phyloP scores from a whole-genome alignment of 805 yeast genomes.

The Scheffersomyces ergatensis region DNA sequence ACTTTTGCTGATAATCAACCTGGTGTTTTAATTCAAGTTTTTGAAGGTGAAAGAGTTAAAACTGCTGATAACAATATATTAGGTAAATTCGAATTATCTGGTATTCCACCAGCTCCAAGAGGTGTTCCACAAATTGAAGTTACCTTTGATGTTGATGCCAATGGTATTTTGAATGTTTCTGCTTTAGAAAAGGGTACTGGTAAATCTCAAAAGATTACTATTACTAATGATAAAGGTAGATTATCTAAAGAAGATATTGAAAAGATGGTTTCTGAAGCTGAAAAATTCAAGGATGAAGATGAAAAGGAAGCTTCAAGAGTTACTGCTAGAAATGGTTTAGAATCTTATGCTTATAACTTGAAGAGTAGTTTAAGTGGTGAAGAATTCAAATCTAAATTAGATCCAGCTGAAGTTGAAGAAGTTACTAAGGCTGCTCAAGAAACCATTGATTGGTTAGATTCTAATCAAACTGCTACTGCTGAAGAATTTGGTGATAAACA shows the following conservation, averaged over 20 bases:
- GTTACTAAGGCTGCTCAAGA: conserved; percentile 80
- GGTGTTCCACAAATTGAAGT: conserved; percentile 99
- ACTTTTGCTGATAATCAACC: conserved; percentile 98
- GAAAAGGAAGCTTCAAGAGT: conserved; percentile 92
- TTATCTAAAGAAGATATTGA: conserved; percentile 96
- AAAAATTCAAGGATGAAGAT: conserved; percentile 95
- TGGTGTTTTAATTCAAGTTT: conserved; percentile 96
- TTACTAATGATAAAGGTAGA: conserved; percentile 98
- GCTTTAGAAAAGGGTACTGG: conserved; percentile 99
- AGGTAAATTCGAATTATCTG: conserved; percentile 95
- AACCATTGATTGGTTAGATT: conserved; percentile 88
- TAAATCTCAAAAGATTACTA: conserved; percentile 94
- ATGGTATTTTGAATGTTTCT: conserved; percentile 94
- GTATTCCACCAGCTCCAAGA: conserved; percentile 98
- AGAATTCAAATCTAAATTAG: conserved; percentile 42
- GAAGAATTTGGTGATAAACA: conserved; percentile 92
- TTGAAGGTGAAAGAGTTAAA: conserved; percentile 97
- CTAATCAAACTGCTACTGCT: conserved; percentile 85
- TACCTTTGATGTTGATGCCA: conserved; percentile 94
- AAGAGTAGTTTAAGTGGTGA: conserved; percentile 68
- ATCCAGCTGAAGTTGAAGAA: conserved; percentile 63
- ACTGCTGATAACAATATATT: conserved; percentile 94
- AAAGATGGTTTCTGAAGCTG: conserved; percentile 97
- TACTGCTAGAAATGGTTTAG: conserved; percentile 91
- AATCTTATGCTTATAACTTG: conserved; percentile 91